Evolutionary conservation across 306 rosid species (phyloP).

Genomic region (Acacia melanoxylon): DNA sequence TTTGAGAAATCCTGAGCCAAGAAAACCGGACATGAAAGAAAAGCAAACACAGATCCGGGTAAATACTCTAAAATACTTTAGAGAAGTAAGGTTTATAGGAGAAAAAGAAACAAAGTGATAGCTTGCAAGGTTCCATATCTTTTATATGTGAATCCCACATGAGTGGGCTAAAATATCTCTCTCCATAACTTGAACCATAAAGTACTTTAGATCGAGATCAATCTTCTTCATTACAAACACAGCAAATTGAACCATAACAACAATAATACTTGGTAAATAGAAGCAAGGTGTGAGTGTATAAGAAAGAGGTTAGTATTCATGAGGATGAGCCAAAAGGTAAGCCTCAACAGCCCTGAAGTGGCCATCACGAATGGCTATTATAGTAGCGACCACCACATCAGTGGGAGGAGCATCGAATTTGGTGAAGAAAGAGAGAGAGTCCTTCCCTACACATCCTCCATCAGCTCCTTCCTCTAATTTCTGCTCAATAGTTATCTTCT

Average conservation of each 20-base stretch:
- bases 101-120: no score
- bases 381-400: no score
- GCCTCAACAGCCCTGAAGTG: no score
- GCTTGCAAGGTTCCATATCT: no score
- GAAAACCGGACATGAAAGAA: neutral
- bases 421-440: no score
- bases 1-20: neutral
- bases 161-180: no score
- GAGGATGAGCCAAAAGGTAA: conserved; percentile 44
- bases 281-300: no score
- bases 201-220: neutral
- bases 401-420: no score
- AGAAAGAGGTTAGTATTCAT: conserved; percentile 28
- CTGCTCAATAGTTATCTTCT: conserved; percentile 43
- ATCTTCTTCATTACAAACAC: neutral
- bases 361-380: no score
- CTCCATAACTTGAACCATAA: no score
- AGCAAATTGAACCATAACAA: neutral
- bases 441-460: conserved; percentile 41
- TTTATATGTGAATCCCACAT: no score
- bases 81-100: neutral
- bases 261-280: neutral
- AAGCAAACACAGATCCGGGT: neutral
- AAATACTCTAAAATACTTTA: neutral
- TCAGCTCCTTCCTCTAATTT: conserved; percentile 35